phyloP scores from a whole-genome alignment of 2,329 filamentous ascomycete species.

The Penicillium sp. region DNA sequence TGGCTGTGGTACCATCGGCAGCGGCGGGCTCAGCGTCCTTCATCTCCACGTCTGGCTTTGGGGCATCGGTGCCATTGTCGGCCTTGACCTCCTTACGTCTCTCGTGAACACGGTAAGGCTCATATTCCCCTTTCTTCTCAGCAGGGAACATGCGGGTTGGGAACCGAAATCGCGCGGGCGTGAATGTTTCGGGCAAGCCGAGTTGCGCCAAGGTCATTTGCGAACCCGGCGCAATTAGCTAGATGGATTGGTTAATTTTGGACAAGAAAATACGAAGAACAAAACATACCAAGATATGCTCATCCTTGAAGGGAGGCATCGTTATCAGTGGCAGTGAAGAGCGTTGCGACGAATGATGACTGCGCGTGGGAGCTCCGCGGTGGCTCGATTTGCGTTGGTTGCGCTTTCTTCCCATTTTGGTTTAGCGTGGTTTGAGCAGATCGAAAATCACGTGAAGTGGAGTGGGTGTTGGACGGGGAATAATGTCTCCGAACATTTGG shows the following conservation, averaged over 20 bases:
- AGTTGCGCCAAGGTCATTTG: slow-evolving; percentile 88
- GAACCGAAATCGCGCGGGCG: slow-evolving; percentile 80
- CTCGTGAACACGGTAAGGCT: slow-evolving; percentile 76
- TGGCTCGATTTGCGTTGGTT: slow-evolving; percentile 17
- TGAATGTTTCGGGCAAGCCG: slow-evolving; percentile 84
- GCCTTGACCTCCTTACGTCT: slow-evolving; percentile 33
- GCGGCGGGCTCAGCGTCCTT: slow-evolving; percentile 39
- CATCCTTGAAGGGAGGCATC: slow-evolving; percentile 55
- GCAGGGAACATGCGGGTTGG: slow-evolving; percentile 89
- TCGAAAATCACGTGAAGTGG: slow-evolving; percentile 8
- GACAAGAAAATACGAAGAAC: neutral
- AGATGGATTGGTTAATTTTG: slow-evolving; percentile 1
- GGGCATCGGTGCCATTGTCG: slow-evolving; percentile 31
- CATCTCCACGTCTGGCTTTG: slow-evolving; percentile 47
- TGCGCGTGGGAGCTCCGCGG: slow-evolving; percentile 21
- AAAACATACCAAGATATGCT: slow-evolving; percentile 50
- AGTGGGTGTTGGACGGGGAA: neutral
- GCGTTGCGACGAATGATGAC: slow-evolving; percentile 13
- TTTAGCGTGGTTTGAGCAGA: slow-evolving; percentile 18
- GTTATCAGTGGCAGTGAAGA: slow-evolving; percentile 19
- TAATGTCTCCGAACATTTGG: neutral
- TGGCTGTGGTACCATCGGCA: slow-evolving; percentile 11
- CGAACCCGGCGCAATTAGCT: slow-evolving; percentile 67
- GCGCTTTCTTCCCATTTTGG: slow-evolving; percentile 18
- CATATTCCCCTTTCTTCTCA: slow-evolving; percentile 73